Evolutionary conservation across 768 basidiomycete species (phyloP).

Genomic region (Boletus rubroflammeus): DNA sequence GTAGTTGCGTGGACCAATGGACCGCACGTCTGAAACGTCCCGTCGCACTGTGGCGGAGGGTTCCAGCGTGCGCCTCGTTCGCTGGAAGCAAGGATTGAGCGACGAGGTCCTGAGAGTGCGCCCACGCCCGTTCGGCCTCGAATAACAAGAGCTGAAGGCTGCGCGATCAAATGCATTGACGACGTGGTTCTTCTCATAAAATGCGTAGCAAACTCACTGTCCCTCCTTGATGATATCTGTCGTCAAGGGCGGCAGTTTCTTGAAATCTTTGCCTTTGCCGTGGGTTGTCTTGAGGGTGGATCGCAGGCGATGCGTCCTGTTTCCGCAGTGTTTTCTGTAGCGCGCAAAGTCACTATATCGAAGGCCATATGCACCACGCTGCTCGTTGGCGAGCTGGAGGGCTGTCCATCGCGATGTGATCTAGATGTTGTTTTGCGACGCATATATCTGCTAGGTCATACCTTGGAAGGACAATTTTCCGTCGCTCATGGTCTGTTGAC

Average conservation of each 20-base stretch:
- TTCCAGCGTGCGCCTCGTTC: conserved; percentile 48
- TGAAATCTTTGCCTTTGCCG: conserved; percentile 88
- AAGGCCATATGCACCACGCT: conserved; percentile 86
- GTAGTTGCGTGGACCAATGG: conserved; percentile 72
- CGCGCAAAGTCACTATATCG: conserved; percentile 86
- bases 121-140: conserved; percentile 91
- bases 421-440: background rate
- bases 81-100: conserved; percentile 48
- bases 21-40: conserved; percentile 78
- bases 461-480: conserved; percentile 39
- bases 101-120: conserved; percentile 78
- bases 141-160: conserved; percentile 84
- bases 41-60: conserved; percentile 70
- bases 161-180: conserved; percentile 5
- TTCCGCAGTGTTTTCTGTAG: conserved; percentile 92
- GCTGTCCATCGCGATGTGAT: conserved; percentile 43
- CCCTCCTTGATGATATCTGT: conserved; percentile 75
- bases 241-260: conserved; percentile 67
- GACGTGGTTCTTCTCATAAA: conserved; percentile 1
- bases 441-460: conserved; percentile 20
- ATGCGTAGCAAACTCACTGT: conserved; percentile 56
- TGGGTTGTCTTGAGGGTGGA: conserved; percentile 82
- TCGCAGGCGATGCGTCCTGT: conserved; percentile 84
- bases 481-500: conserved; percentile 22
- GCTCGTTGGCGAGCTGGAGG: conserved; percentile 79